These are phyloP conservation scores for Lagerstroemia speciosa DNA, from an alignment of 345 rosid species.

Conservation along the genomic window DNA sequence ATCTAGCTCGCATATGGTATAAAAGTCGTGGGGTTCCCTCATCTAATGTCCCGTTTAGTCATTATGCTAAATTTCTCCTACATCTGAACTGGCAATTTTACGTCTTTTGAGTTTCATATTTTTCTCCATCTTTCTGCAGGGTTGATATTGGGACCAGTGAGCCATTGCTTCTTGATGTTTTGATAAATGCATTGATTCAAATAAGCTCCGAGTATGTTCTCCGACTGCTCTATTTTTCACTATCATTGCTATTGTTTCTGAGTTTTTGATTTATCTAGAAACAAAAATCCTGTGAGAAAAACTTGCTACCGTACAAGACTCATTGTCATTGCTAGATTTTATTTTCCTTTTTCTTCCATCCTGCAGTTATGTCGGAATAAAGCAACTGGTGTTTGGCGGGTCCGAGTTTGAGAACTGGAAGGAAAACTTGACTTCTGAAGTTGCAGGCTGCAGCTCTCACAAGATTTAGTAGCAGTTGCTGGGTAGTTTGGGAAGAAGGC, in stretches of 20 bases:
- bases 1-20: conserved; percentile 79
- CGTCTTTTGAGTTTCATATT: background rate
- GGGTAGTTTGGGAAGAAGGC: background rate
- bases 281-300: background rate
- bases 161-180: conserved; percentile 68
- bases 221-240: background rate
- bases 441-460: conserved; percentile 58
- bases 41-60: background rate
- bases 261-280: background rate
- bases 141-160: conserved; percentile 77
- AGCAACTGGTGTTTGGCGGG: conserved; percentile 81
- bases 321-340: background rate
- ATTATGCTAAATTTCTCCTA: background rate
- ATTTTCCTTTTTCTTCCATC: background rate
- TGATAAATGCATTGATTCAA: conserved; percentile 82
- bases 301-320: background rate
- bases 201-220: conserved; percentile 80
- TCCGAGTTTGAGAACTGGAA: conserved; percentile 77
- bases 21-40: background rate
- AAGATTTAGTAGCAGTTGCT: conserved; percentile 31
- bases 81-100: background rate
- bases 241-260: background rate
- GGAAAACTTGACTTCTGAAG: conserved; percentile 62
- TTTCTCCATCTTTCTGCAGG: conserved; percentile 27
- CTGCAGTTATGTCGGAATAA: conserved; percentile 71